phyloP scores from a whole-genome alignment of 2,329 filamentous ascomycete species.

The Corniculantispora saksenae region DNA sequence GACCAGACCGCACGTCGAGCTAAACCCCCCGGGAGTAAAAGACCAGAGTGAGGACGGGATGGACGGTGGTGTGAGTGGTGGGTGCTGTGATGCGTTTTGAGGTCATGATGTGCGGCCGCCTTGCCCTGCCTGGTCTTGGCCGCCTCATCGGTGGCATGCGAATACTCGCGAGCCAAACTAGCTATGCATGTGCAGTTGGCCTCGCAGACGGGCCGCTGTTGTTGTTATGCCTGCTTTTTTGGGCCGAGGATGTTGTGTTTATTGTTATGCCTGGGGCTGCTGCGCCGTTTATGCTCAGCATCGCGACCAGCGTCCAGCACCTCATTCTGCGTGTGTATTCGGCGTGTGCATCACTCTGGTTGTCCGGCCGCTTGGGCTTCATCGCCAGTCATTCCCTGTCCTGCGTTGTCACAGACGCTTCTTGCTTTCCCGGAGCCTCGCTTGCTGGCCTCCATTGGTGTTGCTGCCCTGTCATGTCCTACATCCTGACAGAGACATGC shows the following conservation, averaged over 20 bases:
- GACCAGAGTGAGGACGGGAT: neutral
- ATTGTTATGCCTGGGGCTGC: neutral
- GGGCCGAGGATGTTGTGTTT: neutral
- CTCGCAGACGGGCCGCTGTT: conserved; percentile 6
- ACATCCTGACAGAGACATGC: conserved; percentile 5
- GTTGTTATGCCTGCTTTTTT: neutral
- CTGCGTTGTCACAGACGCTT: neutral
- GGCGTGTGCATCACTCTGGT: no score
- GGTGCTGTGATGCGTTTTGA: neutral
- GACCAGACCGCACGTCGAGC: neutral
- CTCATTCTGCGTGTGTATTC: no score
- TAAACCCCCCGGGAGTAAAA: neutral
- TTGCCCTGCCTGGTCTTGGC: neutral
- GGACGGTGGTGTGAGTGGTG: neutral
- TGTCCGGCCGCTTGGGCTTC: neutral
- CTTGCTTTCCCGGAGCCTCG: neutral
- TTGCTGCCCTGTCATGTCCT: neutral
- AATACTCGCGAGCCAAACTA: neutral
- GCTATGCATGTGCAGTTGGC: neutral
- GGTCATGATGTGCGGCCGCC: neutral
- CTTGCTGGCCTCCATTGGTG: neutral
- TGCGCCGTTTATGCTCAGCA: neutral
- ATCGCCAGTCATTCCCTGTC: neutral
- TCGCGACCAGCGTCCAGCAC: neutral
- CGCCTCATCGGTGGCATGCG: neutral